These are phyloP conservation scores for Hanseniaspora nectarophila DNA, from an alignment of 805 yeast species.

Conservation along the genomic window DNA sequence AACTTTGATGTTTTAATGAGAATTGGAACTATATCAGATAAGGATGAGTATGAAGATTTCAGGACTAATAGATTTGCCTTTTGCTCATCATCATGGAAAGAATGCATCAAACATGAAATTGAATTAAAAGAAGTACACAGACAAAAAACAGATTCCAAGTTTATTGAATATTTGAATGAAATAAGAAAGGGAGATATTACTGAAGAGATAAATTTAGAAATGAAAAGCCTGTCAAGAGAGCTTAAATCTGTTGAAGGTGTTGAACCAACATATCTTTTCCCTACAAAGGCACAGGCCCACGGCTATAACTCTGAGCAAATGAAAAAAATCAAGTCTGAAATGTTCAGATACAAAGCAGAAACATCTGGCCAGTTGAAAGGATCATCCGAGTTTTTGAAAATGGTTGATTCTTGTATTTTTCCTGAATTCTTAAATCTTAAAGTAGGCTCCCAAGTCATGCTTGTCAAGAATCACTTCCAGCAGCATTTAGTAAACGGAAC, in stretches of 20 bases:
- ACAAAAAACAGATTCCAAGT: slow-evolving; percentile 60
- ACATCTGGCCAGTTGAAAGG: slow-evolving; percentile 45
- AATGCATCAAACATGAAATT: slow-evolving; percentile 44
- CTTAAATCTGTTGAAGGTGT: slow-evolving; percentile 45
- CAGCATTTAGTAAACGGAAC: slow-evolving; percentile 67
- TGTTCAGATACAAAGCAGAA: slow-evolving; percentile 35
- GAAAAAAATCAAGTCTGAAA: slow-evolving; percentile 34
- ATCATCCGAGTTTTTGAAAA: slow-evolving; percentile 13
- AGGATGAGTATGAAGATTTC: slow-evolving; percentile 17
- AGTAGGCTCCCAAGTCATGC: slow-evolving; percentile 72
- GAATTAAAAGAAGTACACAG: slow-evolving; percentile 56
- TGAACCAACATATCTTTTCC: slow-evolving; percentile 61
- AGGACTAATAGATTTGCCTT: slow-evolving; percentile 43
- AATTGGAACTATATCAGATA: neutral
- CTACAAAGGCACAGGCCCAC: slow-evolving; percentile 66
- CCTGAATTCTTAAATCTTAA: slow-evolving; percentile 47
- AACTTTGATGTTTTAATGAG: slow-evolving; percentile 21
- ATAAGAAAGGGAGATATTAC: slow-evolving; percentile 54
- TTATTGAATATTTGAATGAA: slow-evolving; percentile 64
- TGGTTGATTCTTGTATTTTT: slow-evolving; percentile 41
- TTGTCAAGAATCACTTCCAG: slow-evolving; percentile 56
- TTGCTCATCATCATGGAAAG: slow-evolving; percentile 51
- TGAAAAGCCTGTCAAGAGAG: slow-evolving; percentile 40
- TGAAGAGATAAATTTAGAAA: slow-evolving; percentile 38
- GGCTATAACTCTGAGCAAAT: slow-evolving; percentile 47